Conservation (phyloP, 805 yeast species). For the Candida nemodendra region DNA sequence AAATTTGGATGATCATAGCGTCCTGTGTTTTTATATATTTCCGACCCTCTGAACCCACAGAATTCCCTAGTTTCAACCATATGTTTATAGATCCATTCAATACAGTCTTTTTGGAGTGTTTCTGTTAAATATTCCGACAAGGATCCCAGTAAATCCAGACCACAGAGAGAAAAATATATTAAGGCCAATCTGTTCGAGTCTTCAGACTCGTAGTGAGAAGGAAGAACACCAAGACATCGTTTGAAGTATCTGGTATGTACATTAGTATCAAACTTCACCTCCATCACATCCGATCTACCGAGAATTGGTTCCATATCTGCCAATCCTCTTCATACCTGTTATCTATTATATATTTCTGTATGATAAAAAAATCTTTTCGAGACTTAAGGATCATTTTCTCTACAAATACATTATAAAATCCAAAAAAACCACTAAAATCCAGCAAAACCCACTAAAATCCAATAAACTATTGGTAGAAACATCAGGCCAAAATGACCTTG, state of each 20-base stretch:
- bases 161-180: conserved; percentile 67
- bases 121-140: conserved; percentile 27
- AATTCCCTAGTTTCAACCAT: conserved; percentile 34
- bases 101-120: conserved; percentile 31
- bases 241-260: conserved; percentile 32
- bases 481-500: conserved; percentile 42
- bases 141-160: conserved; percentile 46
- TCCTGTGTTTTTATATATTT: conserved; percentile 36
- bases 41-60: conserved; percentile 59
- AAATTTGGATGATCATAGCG: conserved; percentile 61
- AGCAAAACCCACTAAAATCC: too few relatives aligned
- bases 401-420: too few relatives aligned
- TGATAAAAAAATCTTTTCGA: too few relatives aligned
- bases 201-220: conserved; percentile 55
- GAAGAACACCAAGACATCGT: conserved; percentile 31
- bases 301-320: too few relatives aligned
- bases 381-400: too few relatives aligned
- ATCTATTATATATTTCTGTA: too few relatives aligned
- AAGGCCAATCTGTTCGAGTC: conserved; percentile 71
- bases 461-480: too few relatives aligned
- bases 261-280: conserved; percentile 11
- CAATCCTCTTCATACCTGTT: too few relatives aligned
- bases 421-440: too few relatives aligned
- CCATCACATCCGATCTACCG: too few relatives aligned
- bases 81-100: conserved; percentile 48